Conservation (phyloP, 805 yeast species). For the Schwanniomyces sp. region DNA sequence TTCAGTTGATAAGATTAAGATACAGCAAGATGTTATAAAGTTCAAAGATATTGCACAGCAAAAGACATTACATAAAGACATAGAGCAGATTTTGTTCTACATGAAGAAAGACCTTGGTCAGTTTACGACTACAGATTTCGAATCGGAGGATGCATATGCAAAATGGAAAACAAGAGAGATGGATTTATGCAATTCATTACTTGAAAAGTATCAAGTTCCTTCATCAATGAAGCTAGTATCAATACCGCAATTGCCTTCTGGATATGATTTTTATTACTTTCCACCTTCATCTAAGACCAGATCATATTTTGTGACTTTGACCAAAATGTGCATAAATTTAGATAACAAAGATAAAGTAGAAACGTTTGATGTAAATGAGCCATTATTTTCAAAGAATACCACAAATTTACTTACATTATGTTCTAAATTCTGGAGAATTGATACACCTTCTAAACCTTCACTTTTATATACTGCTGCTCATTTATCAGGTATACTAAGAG, state of each 20-base stretch:
- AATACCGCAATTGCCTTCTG: constrained; percentile 30
- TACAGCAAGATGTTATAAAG: constrained; percentile 56
- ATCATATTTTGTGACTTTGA: constrained; percentile 38
- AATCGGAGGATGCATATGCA: constrained; percentile 18
- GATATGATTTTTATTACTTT: constrained; percentile 37
- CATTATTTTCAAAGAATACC: constrained; percentile 40
- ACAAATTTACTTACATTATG: constrained; percentile 44
- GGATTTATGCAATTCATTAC: constrained; percentile 19
- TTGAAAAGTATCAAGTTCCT: constrained; percentile 31
- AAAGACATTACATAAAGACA: constrained; percentile 36
- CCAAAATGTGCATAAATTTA: constrained; percentile 43
- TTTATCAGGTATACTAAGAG: constrained; percentile 28
- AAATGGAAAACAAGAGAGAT: constrained; percentile 35
- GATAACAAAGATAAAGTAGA: constrained; percentile 20
- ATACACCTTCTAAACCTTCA: constrained; percentile 48
- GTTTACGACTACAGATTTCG: constrained; percentile 22
- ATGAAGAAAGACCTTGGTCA: constrained; percentile 45
- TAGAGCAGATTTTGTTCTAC: constrained; percentile 31
- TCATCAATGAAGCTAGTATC: constrained; percentile 28
- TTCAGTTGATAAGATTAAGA: constrained; percentile 40
- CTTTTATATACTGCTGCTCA: constrained; percentile 51
- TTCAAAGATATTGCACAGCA: constrained; percentile 42
- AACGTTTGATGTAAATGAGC: constrained; percentile 12
- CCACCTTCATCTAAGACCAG: constrained; percentile 36
- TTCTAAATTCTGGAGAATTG: constrained; percentile 60